Conservation (phyloP, 2,329 filamentous ascomycete species). For the Periconia macrospinosa region DNA sequence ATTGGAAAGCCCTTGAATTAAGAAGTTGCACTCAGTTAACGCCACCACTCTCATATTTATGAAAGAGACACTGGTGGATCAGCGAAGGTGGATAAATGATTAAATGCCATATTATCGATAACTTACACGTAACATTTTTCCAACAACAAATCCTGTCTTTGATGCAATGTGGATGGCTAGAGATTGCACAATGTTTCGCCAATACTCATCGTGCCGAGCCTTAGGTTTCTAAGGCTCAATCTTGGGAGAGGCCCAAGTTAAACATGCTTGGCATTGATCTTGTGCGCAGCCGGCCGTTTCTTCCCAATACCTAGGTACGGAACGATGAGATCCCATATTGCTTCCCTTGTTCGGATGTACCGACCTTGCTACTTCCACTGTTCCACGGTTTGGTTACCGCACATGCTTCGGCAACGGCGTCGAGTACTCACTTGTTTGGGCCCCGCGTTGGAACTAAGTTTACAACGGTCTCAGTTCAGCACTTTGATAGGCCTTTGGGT, state of each 20-base stretch:
- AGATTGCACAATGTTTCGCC: background rate
- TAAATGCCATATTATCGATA: background rate
- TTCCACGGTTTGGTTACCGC: background rate
- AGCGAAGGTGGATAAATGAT: background rate
- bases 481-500: no score
- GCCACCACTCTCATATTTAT: constrained; percentile 19
- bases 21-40: background rate
- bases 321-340: background rate
- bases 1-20: background rate
- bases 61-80: constrained; percentile 18
- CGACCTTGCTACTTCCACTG: no score
- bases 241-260: background rate
- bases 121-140: background rate
- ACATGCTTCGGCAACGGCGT: background rate
- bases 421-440: no score
- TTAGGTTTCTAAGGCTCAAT: background rate
- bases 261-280: background rate
- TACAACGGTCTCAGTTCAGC: background rate
- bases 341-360: background rate
- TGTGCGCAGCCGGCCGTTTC: no score
- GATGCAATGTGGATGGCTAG: no score
- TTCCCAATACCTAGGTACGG: background rate
- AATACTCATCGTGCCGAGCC: background rate
- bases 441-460: background rate
- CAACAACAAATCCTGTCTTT: background rate